A percentile compares a stretch with the other conserved stretches of the same genome.
phyloP scores from a whole-genome alignment of 768 basidiomycete species.

The Mycena galericulata region DNA sequence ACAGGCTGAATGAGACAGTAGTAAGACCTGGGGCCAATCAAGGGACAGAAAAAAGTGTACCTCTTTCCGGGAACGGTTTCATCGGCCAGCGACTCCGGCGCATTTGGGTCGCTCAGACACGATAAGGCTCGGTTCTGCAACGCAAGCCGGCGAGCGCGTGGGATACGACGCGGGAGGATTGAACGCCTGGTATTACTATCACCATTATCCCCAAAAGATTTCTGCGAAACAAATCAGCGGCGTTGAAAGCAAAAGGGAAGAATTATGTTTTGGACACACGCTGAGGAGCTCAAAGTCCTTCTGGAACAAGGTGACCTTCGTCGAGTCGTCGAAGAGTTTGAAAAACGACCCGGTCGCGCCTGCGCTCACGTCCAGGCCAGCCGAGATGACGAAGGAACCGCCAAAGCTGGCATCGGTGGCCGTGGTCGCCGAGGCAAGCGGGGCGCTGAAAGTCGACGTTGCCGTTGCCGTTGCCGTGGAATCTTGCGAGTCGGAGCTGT shows the following conservation, averaged over 20 bases:
- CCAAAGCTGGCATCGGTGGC: conserved; percentile 17
- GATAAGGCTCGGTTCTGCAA: conserved; percentile 5
- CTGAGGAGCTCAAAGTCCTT: conserved; percentile 26
- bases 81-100: not conserved
- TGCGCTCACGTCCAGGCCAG: conserved; percentile 25
- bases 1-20: not conserved
- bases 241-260: no score
- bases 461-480: not conserved
- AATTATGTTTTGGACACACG: conserved; percentile 6
- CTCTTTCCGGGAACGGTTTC: conserved; percentile 21
- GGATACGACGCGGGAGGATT: not conserved
- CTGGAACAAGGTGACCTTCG: conserved; percentile 30
- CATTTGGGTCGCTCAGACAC: not conserved
- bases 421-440: not conserved
- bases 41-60: not conserved
- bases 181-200: not conserved
- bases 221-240: not conserved
- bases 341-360: conserved; percentile 29
- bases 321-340: conserved; percentile 22
- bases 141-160: conserved; percentile 6
- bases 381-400: conserved; percentile 21
- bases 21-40: no score
- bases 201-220: conserved; percentile 21
- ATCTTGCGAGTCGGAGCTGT: not conserved
- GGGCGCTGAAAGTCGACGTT: conserved; percentile 12